These are phyloP conservation scores for Salix arbutifolia DNA, from an alignment of 345 rosid genomes.

Conservation along the genomic window DNA sequence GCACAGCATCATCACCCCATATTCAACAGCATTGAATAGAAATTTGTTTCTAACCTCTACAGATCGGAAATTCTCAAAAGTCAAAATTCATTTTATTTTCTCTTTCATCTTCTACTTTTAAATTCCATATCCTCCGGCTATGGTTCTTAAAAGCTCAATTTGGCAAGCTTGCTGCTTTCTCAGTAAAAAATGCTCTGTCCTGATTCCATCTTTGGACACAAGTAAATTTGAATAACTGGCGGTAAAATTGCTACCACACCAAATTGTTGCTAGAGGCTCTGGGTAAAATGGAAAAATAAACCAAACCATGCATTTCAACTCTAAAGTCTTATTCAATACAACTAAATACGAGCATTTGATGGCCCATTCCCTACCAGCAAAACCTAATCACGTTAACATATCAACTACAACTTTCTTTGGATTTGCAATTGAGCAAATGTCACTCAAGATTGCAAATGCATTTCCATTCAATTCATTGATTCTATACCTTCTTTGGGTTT, in stretches of 20 bases:
- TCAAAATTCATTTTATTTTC: background rate
- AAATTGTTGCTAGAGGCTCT: background rate
- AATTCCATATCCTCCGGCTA: background rate
- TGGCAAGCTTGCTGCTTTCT: background rate
- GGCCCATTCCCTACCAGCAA: background rate
- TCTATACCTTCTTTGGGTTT: constrained; percentile 74
- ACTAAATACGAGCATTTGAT: background rate
- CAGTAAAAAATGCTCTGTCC: too few relatives aligned
- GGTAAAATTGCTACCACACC: background rate
- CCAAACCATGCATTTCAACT: background rate
- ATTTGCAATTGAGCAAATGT: background rate
- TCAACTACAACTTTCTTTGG: background rate
- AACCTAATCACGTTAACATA: background rate
- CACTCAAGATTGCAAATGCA: background rate
- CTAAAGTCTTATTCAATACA: background rate
- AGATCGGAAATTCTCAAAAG: background rate
- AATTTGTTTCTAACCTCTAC: background rate
- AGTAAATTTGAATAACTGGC: too few relatives aligned
- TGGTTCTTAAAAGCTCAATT: background rate
- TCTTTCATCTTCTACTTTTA: background rate
- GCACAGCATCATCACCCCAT: background rate
- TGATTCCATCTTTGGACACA: too few relatives aligned
- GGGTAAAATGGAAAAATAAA: background rate
- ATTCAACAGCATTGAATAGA: background rate
- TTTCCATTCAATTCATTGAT: background rate